phyloP scores from a whole-genome alignment of 331 rosid species.

The Prunus yedoensis region DNA sequence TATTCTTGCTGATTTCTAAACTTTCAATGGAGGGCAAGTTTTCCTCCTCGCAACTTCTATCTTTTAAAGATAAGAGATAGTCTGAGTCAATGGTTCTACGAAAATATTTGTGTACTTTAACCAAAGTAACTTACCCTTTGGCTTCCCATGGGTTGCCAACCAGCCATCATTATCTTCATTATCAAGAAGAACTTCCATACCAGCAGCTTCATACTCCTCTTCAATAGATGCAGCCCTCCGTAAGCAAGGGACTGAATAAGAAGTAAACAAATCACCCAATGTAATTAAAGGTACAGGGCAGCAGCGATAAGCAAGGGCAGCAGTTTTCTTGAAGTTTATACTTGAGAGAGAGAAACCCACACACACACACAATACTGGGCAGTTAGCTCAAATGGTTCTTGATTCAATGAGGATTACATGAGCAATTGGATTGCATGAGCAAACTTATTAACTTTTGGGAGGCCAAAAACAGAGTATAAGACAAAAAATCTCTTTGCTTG shows the following conservation, averaged over 20 bases:
- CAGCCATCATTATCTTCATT: constrained; percentile 94
- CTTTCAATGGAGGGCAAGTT: constrained; percentile 83
- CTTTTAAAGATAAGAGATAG: constrained; percentile 39
- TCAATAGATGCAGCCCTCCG: constrained; percentile 90
- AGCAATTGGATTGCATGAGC: not conserved
- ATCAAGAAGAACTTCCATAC: constrained; percentile 89
- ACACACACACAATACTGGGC: not conserved
- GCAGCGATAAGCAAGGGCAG: not conserved
- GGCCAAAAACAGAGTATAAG: not conserved
- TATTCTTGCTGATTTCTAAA: constrained; percentile 67
- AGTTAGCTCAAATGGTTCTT: not conserved
- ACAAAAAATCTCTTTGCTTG: not conserved
- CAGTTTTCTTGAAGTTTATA: not conserved
- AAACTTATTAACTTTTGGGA: not conserved
- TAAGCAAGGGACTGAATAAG: constrained; percentile 78
- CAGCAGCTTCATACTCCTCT: constrained; percentile 98
- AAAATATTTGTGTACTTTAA: not conserved
- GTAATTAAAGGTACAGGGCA: not conserved
- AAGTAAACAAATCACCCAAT: not conserved
- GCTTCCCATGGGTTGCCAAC: constrained; percentile 97
- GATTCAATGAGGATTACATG: not conserved
- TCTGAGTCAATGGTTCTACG: constrained; percentile 19
- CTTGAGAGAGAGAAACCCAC: not conserved
- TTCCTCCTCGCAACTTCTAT: constrained; percentile 69
- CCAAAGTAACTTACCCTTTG: constrained; percentile 55